Base-by-base conservation (phyloP, 2,329 filamentous ascomycete species). In the Diaporthe aspalathi region DNA sequence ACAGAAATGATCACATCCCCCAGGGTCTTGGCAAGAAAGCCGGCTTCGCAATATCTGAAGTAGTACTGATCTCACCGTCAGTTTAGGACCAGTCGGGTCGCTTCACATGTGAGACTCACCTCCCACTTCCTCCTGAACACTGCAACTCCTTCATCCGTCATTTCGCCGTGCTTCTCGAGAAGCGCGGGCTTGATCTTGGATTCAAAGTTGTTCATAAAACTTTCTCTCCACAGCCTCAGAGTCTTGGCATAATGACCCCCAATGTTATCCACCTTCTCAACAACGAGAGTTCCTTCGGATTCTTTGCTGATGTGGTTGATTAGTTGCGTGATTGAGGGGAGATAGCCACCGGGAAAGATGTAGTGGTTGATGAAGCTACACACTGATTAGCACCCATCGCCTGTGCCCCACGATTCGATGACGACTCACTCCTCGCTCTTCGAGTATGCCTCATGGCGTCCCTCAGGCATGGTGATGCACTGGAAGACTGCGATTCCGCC, bases 311-410 rank as follows among this genome's bases (percentile, higher is more conserved):
- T 91, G 43, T 90, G 86, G 63, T 84, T 82, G 29, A 91, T 80
- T 22, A 91, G 81, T 74, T 90, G 86, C 17, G 84, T 87, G 40
- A 85, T 84, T 3, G 86, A 87, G 0, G 89, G 89, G 8, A 94
- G 82, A 76, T 94, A 91, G 0, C 92, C 92, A n/a, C 92, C 92
- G 0, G 92, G 92, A 80, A 94, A 94, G 68, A 94, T 94, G 80
- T 94, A 93, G 73, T 90, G 89, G 70, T 91, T 88, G 77, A 94
- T 93, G 80, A 94, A 94, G 77, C 84, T 86, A 70, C 5, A 38
- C 43, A 22, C n/a, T 22, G 22, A 29, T 70, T 35, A 24, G 62
- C 60, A 62, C 17, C n/a, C 35, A 17, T 73, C 70, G 72, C 72
- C 57, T 57, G 40, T 38, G 8, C 50, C 5, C n/a, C 32, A 32